Percentiles rank a stretch among this genome's conserved stretches.
Conservation (phyloP, 2,329 filamentous ascomycete species). For the Aureobasidium lini region DNA sequence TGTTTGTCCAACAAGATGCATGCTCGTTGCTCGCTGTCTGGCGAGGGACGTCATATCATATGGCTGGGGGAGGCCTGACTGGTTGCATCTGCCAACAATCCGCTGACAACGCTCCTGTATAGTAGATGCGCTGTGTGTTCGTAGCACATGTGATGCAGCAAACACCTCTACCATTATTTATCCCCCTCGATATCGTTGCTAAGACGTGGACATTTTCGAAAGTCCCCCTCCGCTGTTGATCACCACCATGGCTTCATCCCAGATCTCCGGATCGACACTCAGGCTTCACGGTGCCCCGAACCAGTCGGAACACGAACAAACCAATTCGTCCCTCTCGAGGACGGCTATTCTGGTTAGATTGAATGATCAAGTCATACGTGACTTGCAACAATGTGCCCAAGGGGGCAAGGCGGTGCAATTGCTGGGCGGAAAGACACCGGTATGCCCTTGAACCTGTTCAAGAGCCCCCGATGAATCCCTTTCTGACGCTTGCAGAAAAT, state of each 20-base stretch:
- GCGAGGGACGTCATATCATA: conserved; percentile 10
- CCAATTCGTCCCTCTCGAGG: conserved; percentile 1
- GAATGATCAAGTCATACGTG: conserved; percentile 24
- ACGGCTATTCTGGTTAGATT: conserved; percentile 27
- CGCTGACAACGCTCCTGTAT: conserved; percentile 1
- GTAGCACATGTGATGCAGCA: conserved; percentile 13
- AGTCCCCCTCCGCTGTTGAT: conserved; percentile 1
- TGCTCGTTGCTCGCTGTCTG: background rate
- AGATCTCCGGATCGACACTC: conserved; percentile 12
- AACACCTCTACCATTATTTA: conserved; percentile 1
- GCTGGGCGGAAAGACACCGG: conserved; percentile 27
- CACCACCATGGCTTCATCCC: conserved; percentile 12
- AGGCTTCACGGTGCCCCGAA: conserved; percentile 22
- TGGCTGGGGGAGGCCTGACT: conserved; percentile 12
- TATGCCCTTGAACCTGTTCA: conserved; percentile 20
- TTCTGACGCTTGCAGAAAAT: conserved; percentile 37
- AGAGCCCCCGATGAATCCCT: conserved; percentile 1
- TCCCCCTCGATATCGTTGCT: background rate
- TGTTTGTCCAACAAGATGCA: conserved; percentile 1
- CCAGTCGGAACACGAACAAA: conserved; percentile 10
- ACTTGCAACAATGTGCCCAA: conserved; percentile 26
- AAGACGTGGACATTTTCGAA: background rate
- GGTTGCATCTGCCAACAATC: conserved; percentile 7
- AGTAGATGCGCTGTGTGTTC: conserved; percentile 2
- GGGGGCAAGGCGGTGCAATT: conserved; percentile 25